A percentile compares a stretch with the other conserved stretches of the same genome.
Evolutionary conservation across 192 early-diverging fungal species (phyloP).

Genomic region (Coemansia sp.): DNA sequence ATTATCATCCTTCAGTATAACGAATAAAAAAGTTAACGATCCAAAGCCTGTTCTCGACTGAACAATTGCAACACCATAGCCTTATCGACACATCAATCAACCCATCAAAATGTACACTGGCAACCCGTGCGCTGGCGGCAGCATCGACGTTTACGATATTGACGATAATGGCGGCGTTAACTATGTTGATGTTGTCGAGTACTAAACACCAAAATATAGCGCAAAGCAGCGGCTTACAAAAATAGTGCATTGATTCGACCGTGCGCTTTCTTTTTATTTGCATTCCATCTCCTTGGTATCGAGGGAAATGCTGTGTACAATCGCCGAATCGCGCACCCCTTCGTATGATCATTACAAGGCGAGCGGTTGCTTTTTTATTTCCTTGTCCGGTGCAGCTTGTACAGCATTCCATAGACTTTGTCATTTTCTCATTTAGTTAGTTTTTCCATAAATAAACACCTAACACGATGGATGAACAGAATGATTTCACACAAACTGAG

Average conservation of each 20-base stretch:
- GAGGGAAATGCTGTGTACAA: background rate
- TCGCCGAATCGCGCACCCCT: too few species aligned
- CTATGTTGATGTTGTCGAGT: slow-evolving; percentile 18
- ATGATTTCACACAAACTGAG: too few species aligned
- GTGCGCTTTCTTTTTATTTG: too few species aligned
- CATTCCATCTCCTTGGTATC: background rate
- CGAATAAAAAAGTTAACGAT: background rate
- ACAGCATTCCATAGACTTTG: too few species aligned
- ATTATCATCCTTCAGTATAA: background rate
- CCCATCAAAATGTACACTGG: slow-evolving; percentile 6
- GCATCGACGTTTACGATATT: slow-evolving; percentile 14
- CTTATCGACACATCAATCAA: background rate
- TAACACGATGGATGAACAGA: too few species aligned
- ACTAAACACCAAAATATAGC: background rate
- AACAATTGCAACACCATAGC: background rate
- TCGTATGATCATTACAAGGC: too few species aligned
- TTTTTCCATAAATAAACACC: too few species aligned
- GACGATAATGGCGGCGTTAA: slow-evolving; percentile 24
- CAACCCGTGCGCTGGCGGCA: slow-evolving; percentile 16
- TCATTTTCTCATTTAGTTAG: too few species aligned
- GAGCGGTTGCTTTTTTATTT: too few species aligned
- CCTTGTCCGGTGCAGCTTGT: background rate
- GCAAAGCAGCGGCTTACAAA: background rate
- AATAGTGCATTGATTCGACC: background rate
- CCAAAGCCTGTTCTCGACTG: background rate